Evolutionary conservation across 1,139 yeast species (phyloP).

Genomic region (Geotrichum histeridarum): DNA sequence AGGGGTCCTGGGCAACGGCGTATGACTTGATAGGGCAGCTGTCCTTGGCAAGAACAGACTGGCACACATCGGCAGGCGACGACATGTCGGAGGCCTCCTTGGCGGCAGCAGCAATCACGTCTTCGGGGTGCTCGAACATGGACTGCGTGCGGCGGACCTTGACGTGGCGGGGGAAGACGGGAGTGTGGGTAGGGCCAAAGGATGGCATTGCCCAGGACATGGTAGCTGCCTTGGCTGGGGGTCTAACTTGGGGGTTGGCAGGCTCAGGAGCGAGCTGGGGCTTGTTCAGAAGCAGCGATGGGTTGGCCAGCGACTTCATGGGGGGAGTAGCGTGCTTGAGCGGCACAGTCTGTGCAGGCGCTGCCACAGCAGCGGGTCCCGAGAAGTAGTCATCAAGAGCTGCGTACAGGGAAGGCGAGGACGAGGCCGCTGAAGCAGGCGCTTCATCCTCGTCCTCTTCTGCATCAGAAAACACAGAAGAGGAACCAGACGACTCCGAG

Average conservation of each 20-base stretch:
- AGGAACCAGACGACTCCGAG: neutral
- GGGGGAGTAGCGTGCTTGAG: constrained; percentile 7
- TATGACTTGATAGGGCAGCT: constrained; percentile 32
- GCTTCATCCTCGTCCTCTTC: constrained; percentile 8
- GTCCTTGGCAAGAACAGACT: constrained; percentile 12
- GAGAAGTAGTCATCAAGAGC: constrained; percentile 17
- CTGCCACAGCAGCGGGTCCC: neutral
- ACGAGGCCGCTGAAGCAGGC: neutral
- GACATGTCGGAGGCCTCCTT: constrained; percentile 27
- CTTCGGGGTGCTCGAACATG: constrained; percentile 50
- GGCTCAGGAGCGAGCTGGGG: constrained; percentile 7
- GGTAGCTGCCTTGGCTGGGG: constrained; percentile 2
- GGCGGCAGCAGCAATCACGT: constrained; percentile 34
- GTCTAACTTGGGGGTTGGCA: neutral
- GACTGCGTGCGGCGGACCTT: constrained; percentile 61
- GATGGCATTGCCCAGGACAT: constrained; percentile 16
- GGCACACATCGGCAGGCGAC: constrained; percentile 17
- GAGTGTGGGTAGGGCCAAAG: constrained; percentile 16
- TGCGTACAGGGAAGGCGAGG: constrained; percentile 13
- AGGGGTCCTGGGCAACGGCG: constrained; percentile 53
- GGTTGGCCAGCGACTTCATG: constrained; percentile 26
- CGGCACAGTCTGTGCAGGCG: constrained; percentile 16
- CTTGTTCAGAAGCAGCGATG: constrained; percentile 5
- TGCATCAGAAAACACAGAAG: constrained; percentile 3
- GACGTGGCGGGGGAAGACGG: constrained; percentile 22